phyloP scores from a whole-genome alignment of 129 eudicot species.

The Artemisia annua region DNA sequence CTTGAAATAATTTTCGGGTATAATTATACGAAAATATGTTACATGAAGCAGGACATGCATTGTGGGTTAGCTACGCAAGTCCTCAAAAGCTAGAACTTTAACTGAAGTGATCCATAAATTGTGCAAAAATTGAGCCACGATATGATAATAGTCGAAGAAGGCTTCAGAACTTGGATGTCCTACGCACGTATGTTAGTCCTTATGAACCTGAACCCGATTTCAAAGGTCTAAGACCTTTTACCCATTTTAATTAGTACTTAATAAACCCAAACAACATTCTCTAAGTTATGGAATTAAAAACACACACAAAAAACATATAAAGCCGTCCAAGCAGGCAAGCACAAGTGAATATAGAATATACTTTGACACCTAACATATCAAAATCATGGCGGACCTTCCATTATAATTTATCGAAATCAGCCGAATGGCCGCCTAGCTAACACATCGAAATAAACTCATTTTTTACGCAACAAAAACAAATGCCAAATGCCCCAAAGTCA shows the following conservation, averaged over 20 bases:
- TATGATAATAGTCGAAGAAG: no score
- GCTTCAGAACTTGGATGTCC: no score
- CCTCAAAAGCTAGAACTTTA: no score
- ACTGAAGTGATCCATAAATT: no score
- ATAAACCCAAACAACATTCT: neutral
- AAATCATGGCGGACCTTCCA: conserved; percentile 3
- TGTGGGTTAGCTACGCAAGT: no score
- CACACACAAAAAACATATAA: neutral
- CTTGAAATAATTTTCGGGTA: no score
- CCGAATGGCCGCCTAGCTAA: conserved; percentile 10
- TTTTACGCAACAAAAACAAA: neutral
- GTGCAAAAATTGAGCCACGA: no score
- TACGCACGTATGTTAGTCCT: no score
- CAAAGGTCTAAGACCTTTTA: neutral
- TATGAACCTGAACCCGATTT: no score
- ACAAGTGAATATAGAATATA: conserved; percentile 15
- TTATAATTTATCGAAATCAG: neutral
- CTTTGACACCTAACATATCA: neutral
- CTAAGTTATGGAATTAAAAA: neutral
- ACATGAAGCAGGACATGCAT: no score
- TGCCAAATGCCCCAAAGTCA: conserved; percentile 12
- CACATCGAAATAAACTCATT: neutral
- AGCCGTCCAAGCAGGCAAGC: conserved; percentile 21
- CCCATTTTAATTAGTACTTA: neutral
- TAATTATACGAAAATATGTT: no score